Percentiles rank a stretch among this genome's conserved stretches.
Evolutionary conservation across 768 basidiomycete species (phyloP).

Genomic region (Rhizopogon roseolus): DNA sequence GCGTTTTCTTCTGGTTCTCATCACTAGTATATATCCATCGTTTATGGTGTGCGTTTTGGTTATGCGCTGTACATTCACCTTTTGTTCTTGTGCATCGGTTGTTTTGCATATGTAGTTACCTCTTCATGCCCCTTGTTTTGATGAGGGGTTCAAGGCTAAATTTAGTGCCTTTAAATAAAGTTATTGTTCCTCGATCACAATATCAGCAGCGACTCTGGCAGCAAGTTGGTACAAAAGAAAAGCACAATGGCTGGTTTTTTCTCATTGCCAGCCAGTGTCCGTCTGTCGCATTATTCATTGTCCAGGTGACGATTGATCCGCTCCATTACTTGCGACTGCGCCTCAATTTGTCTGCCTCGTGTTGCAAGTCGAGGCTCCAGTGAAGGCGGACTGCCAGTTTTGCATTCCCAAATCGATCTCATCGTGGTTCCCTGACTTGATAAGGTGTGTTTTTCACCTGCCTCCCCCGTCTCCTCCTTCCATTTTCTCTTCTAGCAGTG

Average conservation of each 20-base stretch:
- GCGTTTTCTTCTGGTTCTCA: constrained; percentile 69
- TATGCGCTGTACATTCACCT: constrained; percentile 3
- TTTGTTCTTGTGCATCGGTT: constrained; percentile 5
- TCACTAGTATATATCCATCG: constrained; percentile 18
- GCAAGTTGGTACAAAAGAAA: too few relatives aligned
- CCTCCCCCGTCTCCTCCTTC: not conserved
- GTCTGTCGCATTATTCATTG: not conserved
- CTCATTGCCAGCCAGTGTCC: not conserved
- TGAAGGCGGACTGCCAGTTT: not conserved
- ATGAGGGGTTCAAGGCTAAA: not conserved
- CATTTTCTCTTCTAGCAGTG: not conserved
- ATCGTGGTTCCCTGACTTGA: constrained; percentile 1
- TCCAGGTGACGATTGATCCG: constrained; percentile 5
- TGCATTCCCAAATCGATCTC: not conserved
- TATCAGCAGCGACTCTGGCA: too few relatives aligned
- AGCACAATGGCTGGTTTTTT: not conserved
- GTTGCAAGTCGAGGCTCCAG: not conserved
- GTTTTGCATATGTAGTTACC: not conserved
- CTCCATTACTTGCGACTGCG: not conserved
- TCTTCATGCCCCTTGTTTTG: not conserved
- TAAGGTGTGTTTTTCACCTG: constrained; percentile 2
- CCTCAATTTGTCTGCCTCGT: constrained; percentile 4
- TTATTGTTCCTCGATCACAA: constrained; percentile 7
- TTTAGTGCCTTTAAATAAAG: too few relatives aligned
- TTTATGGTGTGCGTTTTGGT: not conserved